Conservation (phyloP, 2,329 filamentous ascomycete genomes). For the Cercospora beticola region DNA sequence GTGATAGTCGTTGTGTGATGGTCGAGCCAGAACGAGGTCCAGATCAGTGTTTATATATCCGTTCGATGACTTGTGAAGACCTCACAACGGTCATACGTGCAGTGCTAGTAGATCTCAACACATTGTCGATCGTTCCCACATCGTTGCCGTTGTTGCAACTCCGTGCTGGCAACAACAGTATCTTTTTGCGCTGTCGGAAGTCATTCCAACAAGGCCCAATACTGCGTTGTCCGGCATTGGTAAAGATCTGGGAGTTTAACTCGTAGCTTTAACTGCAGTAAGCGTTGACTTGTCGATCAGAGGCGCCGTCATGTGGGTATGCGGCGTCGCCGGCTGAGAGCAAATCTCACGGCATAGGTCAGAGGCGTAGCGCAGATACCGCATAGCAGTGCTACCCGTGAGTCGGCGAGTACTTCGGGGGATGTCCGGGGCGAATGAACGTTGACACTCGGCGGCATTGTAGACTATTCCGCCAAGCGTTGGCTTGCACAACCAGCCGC, state of each 20-base stretch:
- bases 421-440: neutral
- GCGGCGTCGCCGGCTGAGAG: neutral
- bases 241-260: neutral
- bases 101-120: neutral
- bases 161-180: neutral
- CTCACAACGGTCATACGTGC: neutral
- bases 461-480: neutral
- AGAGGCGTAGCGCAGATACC: neutral
- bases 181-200: neutral
- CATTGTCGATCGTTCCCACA: neutral
- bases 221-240: neutral
- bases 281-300: neutral
- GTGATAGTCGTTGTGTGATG: neutral
- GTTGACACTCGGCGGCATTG: neutral
- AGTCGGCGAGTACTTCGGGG: neutral
- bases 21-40: neutral
- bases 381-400: neutral
- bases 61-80: neutral
- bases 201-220: neutral
- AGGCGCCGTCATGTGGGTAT: neutral
- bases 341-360: neutral
- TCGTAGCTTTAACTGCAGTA: neutral
- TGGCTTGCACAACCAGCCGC: neutral
- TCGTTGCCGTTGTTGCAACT: neutral
- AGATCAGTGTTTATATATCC: neutral